phyloP scores from a whole-genome alignment of 208 protist genomes.

The Acanthamoeba healyi region DNA sequence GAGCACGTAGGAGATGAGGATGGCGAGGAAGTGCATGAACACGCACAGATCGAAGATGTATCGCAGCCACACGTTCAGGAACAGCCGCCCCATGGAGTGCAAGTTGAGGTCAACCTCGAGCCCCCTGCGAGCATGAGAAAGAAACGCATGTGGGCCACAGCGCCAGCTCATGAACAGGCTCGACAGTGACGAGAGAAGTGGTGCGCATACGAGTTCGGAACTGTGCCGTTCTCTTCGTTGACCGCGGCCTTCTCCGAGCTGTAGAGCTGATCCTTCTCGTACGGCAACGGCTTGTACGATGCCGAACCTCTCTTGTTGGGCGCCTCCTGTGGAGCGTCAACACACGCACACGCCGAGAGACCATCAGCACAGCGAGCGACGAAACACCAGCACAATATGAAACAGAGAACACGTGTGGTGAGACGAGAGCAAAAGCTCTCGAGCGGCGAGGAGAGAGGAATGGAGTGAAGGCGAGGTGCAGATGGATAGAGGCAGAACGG shows the following conservation, averaged over 20 bases:
- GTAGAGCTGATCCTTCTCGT: slow-evolving; percentile 45
- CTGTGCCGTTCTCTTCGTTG: not conserved
- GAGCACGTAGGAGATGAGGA: slow-evolving; percentile 86
- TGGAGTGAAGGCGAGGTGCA: not conserved
- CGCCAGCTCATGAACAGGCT: not conserved
- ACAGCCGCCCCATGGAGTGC: slow-evolving; percentile 80
- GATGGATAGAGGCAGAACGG: slow-evolving; percentile 34
- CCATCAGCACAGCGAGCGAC: not conserved
- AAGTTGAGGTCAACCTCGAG: slow-evolving; percentile 72
- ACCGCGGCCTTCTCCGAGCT: not conserved
- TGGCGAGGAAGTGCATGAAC: slow-evolving; percentile 82
- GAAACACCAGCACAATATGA: too few relatives aligned
- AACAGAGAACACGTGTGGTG: not conserved
- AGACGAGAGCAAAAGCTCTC: not conserved
- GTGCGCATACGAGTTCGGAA: not conserved
- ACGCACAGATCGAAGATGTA: slow-evolving; percentile 78
- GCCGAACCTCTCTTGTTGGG: not conserved
- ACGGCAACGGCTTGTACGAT: slow-evolving; percentile 27
- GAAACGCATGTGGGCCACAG: not conserved
- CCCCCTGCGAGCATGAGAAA: not conserved
- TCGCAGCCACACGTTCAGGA: slow-evolving; percentile 71
- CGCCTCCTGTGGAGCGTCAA: not conserved
- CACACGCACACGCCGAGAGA: too few relatives aligned
- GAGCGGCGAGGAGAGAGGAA: not conserved
- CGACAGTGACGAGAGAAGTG: not conserved